Percentiles rank a stretch among this genome's conserved stretches.
phyloP scores from a whole-genome alignment of 345 rosid genomes.

The Aquilaria yunnanensis region DNA sequence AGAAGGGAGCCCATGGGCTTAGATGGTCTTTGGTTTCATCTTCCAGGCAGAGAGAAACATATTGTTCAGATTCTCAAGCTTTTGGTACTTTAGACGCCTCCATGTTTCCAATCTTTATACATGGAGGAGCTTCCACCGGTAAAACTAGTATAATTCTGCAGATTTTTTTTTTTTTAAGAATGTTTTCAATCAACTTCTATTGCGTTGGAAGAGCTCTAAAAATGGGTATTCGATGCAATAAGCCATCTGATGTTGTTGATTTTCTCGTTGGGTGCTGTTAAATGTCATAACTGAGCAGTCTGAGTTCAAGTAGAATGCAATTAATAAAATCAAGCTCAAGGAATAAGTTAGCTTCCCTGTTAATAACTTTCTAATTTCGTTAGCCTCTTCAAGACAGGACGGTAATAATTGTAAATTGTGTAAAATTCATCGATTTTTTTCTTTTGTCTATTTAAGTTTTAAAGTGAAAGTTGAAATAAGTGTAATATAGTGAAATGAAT shows the following conservation, averaged over 20 bases:
- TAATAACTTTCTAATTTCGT: no score
- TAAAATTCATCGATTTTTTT: no score
- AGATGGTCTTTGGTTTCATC: constrained; percentile 43
- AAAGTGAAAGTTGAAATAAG: no score
- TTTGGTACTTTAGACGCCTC: constrained; percentile 62
- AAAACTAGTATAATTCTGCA: constrained; percentile 76
- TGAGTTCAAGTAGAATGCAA: constrained; percentile 13
- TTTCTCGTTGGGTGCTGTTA: constrained; percentile 47
- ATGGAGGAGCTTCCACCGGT: constrained; percentile 47
- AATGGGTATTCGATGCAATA: constrained; percentile 76
- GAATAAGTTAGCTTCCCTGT: constrained; percentile 4
- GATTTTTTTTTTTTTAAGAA: constrained; percentile 68
- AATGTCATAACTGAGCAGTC: constrained; percentile 26
- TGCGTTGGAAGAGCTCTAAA: constrained; percentile 44
- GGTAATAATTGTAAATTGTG: no score
- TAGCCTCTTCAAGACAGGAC: no score
- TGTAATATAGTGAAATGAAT: no score
- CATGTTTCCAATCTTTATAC: neutral
- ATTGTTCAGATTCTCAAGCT: constrained; percentile 51
- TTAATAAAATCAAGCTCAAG: constrained; percentile 19
- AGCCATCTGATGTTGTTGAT: constrained; percentile 74
- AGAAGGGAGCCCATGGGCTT: constrained; percentile 36
- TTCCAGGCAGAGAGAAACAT: constrained; percentile 55
- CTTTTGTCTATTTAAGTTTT: no score
- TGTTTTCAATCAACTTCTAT: constrained; percentile 56